These are phyloP conservation scores for Macrophomina tecta DNA, from an alignment of 2,329 filamentous ascomycete genomes.

Conservation along the genomic window DNA sequence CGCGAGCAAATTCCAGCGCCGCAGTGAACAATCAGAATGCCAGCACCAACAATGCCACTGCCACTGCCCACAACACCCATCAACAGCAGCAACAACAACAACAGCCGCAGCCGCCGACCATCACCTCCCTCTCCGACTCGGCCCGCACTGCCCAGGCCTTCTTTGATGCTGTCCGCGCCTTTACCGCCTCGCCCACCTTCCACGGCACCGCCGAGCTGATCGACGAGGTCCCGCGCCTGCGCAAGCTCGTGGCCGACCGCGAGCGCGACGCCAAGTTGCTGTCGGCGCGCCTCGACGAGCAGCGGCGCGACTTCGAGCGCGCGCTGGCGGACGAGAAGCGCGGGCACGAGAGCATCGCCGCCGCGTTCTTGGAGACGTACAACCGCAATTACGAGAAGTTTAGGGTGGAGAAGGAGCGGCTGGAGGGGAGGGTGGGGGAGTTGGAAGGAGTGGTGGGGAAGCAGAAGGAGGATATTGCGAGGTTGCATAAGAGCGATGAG, in stretches of 20 bases:
- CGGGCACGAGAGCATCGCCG: not conserved
- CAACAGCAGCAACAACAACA: not conserved
- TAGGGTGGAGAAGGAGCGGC: not conserved
- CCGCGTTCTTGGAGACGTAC: not conserved
- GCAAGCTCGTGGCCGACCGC: not conserved
- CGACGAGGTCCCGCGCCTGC: conserved; percentile 22
- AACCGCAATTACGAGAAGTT: conserved; percentile 5
- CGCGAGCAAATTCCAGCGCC: conserved; percentile 7
- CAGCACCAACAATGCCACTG: not conserved
- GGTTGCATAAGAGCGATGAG: conserved; percentile 2
- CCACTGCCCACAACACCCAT: not conserved
- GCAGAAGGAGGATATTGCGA: not conserved
- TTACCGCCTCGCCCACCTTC: not conserved
- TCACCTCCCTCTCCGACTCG: conserved; percentile 20
- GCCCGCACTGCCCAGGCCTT: conserved; percentile 13
- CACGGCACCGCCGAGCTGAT: conserved; percentile 22
- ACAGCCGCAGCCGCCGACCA: not conserved
- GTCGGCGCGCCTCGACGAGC: not conserved
- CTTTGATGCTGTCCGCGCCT: conserved; percentile 16
- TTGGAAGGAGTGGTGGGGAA: not conserved
- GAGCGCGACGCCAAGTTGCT: conserved; percentile 2
- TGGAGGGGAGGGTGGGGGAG: not conserved
- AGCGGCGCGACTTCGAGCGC: not conserved
- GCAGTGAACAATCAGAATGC: not conserved
- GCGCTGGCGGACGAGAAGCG: not conserved